phyloP scores from a whole-genome alignment of 495 filamentous ascomycete species.

The Chaetomium fimeti region DNA sequence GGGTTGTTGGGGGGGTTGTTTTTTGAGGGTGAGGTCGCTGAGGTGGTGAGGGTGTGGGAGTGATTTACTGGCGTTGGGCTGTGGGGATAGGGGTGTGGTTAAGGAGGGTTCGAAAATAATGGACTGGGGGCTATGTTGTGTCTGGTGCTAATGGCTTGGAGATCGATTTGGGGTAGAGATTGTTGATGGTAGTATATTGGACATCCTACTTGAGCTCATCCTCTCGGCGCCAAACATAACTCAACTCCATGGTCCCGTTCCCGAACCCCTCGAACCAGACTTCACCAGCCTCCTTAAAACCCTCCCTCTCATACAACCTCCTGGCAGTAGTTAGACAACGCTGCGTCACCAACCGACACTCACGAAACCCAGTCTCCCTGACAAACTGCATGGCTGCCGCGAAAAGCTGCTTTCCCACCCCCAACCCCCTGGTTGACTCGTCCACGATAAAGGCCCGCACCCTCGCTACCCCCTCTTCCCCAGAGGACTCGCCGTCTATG shows the following conservation, averaged over 20 bases:
- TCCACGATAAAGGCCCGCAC: conserved; percentile 40
- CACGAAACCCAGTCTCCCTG: conserved; percentile 24
- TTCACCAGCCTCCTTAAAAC: conserved; percentile 25
- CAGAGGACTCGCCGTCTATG: conserved; percentile 31
- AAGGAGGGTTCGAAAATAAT: background rate
- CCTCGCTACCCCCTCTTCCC: conserved; percentile 19
- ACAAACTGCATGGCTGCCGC: conserved; percentile 36
- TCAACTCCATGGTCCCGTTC: conserved; percentile 17
- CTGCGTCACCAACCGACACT: conserved; percentile 32
- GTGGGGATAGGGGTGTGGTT: background rate
- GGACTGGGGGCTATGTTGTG: background rate
- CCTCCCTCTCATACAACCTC: conserved; percentile 31
- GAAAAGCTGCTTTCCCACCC: conserved; percentile 33
- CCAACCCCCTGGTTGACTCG: conserved; percentile 26
- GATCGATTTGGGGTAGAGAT: background rate
- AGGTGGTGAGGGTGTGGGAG: background rate
- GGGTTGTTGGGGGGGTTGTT: background rate
- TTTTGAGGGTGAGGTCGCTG: background rate
- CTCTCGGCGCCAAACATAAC: conserved; percentile 28
- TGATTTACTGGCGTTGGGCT: background rate
- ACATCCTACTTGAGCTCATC: background rate
- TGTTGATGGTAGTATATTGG: background rate
- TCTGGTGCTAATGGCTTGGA: background rate
- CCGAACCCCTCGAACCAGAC: conserved; percentile 15
- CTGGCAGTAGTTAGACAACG: conserved; percentile 24